phyloP scores from a whole-genome alignment of 1,139 yeast genomes.

The Meyerozyma elateridarum region DNA sequence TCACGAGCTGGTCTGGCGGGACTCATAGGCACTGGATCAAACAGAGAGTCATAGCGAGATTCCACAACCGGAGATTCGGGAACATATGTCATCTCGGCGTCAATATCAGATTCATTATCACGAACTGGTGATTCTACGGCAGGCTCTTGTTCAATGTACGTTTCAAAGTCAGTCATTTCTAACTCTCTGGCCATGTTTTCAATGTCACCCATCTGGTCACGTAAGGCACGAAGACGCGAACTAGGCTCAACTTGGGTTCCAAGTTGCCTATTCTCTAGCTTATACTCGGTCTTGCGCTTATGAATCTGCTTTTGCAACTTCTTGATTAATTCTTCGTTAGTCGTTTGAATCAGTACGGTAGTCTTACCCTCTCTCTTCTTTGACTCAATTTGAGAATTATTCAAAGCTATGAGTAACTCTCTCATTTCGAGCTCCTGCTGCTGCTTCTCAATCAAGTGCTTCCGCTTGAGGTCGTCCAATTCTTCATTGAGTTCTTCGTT shows the following conservation, averaged over 20 bases:
- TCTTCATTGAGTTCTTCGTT: slow-evolving; percentile 63
- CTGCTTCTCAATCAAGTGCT: slow-evolving; percentile 72
- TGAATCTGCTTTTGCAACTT: slow-evolving; percentile 58
- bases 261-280: slow-evolving; percentile 49
- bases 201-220: slow-evolving; percentile 82
- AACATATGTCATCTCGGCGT: slow-evolving; percentile 9
- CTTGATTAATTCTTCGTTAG: slow-evolving; percentile 41
- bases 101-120: slow-evolving; percentile 14
- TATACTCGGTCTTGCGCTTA: slow-evolving; percentile 58
- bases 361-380: slow-evolving; percentile 31
- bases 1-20: slow-evolving; percentile 32
- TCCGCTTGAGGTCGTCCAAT: slow-evolving; percentile 64
- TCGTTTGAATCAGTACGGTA: slow-evolving; percentile 33
- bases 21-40: slow-evolving; percentile 17
- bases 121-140: slow-evolving; percentile 6
- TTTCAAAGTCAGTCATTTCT: slow-evolving; percentile 77
- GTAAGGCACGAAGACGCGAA: slow-evolving; percentile 64
- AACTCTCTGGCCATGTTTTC: slow-evolving; percentile 82
- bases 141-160: slow-evolving; percentile 22
- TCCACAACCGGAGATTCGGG: too few relatives aligned
- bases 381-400: slow-evolving; percentile 31
- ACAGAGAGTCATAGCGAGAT: too few relatives aligned
- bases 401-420: slow-evolving; percentile 70
- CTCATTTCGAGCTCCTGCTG: slow-evolving; percentile 86
- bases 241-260: slow-evolving; percentile 71